Base-by-base conservation (phyloP, 768 basidiomycete genomes). In the Mycena rosella region DNA sequence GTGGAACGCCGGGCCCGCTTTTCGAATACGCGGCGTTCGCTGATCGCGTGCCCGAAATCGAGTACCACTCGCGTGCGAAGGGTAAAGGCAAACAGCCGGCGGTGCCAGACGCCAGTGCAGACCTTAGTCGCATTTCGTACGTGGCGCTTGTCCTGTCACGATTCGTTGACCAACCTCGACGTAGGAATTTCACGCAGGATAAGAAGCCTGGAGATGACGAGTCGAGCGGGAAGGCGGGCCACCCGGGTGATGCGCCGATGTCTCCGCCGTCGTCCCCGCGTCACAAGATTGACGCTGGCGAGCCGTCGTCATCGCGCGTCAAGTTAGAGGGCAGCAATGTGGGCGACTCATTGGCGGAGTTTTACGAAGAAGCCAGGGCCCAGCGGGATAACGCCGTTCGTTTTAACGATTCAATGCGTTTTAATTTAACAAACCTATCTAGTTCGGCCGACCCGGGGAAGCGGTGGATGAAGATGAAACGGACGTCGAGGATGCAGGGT, bases 321-420 rank as follows among this genome's bases (percentile, higher is more conserved):
- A 61, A 66, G 30, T 49, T 14, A 9, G 64, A 69, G 52, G 7
- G 26, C 47, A 32, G 66, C 11, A 24, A 22, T 45, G n/a, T n/a
- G 3, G 67, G 77, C 30, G 91, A 93, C 73, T 90, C 92, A 0
- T 78, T 93, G 58, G 86, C 86, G 0, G 85, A 88, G 67, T 92
- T 90, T 72, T 93, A 92, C 72, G 82, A 79, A 4, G 78, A 83
- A 70, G 92, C 91, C 2, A 84, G 78, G 53, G 86, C 82, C 20
- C 84, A 87, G 42, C 76, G 72, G 27, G 85, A 87, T 27, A 80
- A 76, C 18, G 77, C 76, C 65, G 88, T 87, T 54, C 67, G 84
- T 67, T 47, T 54, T 24, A 65, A 36, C 42, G 22, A 24, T 38
- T 60, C 47, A 40, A 44, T 36, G 1, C 13, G 34, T 32, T 44